Conservation (phyloP, 1,284 basidiomycete species). For the Chalciporus sp. region DNA sequence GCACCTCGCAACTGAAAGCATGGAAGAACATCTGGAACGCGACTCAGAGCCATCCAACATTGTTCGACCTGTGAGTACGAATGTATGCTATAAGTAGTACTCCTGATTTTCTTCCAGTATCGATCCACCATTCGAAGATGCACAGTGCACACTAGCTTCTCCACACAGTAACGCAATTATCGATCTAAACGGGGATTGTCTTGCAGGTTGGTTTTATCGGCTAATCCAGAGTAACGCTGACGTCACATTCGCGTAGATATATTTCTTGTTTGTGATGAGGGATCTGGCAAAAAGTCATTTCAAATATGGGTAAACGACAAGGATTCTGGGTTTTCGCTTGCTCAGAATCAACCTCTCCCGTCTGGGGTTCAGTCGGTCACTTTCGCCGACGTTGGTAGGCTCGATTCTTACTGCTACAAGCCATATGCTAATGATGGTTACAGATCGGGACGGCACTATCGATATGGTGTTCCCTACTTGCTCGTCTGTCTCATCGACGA, state of each 20-base stretch:
- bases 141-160: constrained; percentile 74
- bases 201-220: constrained; percentile 64
- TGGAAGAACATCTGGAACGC: constrained; percentile 82
- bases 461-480: constrained; percentile 95
- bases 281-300: constrained; percentile 58
- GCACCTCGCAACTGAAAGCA: constrained; percentile 50
- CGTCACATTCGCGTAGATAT: constrained; percentile 57
- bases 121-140: constrained; percentile 61
- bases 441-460: constrained; percentile 94
- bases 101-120: constrained; percentile 41
- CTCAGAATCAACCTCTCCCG: constrained; percentile 73
- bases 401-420: not conserved
- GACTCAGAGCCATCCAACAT: constrained; percentile 47
- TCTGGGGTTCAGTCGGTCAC: constrained; percentile 77
- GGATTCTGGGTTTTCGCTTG: constrained; percentile 70
- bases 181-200: constrained; percentile 94
- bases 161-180: constrained; percentile 97
- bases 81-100: not conserved
- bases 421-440: not conserved
- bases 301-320: constrained; percentile 95
- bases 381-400: constrained; percentile 90
- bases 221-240: not conserved
- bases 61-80: constrained; percentile 63
- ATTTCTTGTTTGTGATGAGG: constrained; percentile 84
- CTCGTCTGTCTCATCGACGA: constrained; percentile 61